phyloP scores from a whole-genome alignment of 352 stramenopile species.

The Phytophthora agathidicida region DNA sequence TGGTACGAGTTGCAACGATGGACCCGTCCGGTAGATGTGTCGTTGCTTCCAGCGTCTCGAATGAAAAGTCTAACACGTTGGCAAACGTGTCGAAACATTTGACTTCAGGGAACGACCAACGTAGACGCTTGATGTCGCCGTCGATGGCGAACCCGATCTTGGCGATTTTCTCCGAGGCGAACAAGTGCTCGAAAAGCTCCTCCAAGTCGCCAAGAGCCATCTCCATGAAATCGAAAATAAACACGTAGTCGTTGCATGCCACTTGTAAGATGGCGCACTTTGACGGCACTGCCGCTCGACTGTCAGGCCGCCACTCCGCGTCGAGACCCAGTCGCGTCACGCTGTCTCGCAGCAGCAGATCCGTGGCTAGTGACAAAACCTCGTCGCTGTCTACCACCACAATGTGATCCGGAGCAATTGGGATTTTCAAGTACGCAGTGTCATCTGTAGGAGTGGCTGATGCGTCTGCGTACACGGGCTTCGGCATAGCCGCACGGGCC shows the following conservation, averaged over 20 bases:
- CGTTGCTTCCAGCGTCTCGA: slow-evolving; percentile 38
- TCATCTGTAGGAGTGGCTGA: slow-evolving; percentile 34
- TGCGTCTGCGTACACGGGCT: slow-evolving; percentile 34
- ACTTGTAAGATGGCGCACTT: slow-evolving; percentile 75
- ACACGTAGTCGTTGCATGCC: slow-evolving; percentile 66
- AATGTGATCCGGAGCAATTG: slow-evolving; percentile 47
- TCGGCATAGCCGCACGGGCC: slow-evolving; percentile 32
- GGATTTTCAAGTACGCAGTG: slow-evolving; percentile 51
- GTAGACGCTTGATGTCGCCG: slow-evolving; percentile 68
- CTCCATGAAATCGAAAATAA: slow-evolving; percentile 71
- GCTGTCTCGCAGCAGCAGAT: slow-evolving; percentile 49
- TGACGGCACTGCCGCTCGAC: slow-evolving; percentile 46
- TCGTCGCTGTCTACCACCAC: slow-evolving; percentile 71
- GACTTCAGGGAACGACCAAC: slow-evolving; percentile 72
- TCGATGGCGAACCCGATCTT: slow-evolving; percentile 76
- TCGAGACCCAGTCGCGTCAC: slow-evolving; percentile 62
- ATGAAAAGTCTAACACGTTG: slow-evolving; percentile 71
- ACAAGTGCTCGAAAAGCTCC: slow-evolving; percentile 68
- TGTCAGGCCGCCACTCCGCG: slow-evolving; percentile 73
- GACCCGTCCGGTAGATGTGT: slow-evolving; percentile 37
- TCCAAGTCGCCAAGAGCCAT: slow-evolving; percentile 65
- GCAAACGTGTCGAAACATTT: slow-evolving; percentile 67
- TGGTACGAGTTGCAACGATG: slow-evolving; percentile 9
- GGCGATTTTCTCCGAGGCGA: slow-evolving; percentile 46
- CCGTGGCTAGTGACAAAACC: slow-evolving; percentile 47